Base-by-base conservation (phyloP, 257 asterid species). In the Verbena officinalis region DNA sequence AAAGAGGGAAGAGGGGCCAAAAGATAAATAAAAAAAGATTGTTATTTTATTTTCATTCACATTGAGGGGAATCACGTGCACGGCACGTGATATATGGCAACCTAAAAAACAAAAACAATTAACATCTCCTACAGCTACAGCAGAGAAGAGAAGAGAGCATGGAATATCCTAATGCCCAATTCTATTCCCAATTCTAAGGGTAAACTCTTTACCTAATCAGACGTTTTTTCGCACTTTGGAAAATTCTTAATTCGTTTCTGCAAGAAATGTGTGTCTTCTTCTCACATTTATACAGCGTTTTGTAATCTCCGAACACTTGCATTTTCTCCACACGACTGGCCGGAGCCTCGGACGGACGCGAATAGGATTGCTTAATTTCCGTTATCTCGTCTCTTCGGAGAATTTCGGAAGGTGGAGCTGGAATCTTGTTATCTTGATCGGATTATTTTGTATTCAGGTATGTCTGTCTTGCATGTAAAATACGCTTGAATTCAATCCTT, bases 131-230 rank as follows among this genome's bases (percentile, higher is more conserved):
- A n/a, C n/a, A n/a, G n/a, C 33, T 27, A 27, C 59, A 52, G 75
- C 64, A 36, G 7, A 36, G 40, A 9, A 9, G 36, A 7, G 7
- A 9, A 9, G 40, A 36, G 40, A 36, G 69, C 53, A 40, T 65
- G 68, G 81, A 75, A 79, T 75, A 79, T 75, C 76, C 75, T 64
- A 63, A 51, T 67, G 55, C 73, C 62, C 72, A 55, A 67, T 55
- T 60, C 68, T 42, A 73, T 73, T 70, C 73, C 81, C 68, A 69
- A 55, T 57, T 59, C 42, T 19, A 49, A 55, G 80, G 71, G 61
- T 55, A 55, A 55, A 60, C 61, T 70, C 64, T 46, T 57, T 38
- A 64, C 78, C 78, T 75, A 79, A 66, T 67, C 63, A 31, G 30
- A 13, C 70, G n/a, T n/a, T n/a, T n/a, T n/a, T n/a, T n/a, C n/a